phyloP scores from a whole-genome alignment of 352 stramenopile species.

The Globisporangium alternatum region DNA sequence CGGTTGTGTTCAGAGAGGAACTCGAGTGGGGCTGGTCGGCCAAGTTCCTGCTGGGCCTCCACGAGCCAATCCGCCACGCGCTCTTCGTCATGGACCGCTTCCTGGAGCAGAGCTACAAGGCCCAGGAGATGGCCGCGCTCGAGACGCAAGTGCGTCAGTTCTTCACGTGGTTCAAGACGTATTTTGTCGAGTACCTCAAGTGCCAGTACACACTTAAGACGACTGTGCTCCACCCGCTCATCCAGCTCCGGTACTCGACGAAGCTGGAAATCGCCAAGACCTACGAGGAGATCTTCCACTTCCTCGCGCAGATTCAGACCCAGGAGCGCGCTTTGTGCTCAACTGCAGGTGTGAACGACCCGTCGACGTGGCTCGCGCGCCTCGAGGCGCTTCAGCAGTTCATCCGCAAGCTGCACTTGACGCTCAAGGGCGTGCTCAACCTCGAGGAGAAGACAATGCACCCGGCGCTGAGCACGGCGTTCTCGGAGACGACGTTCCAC shows the following conservation, averaged over 20 bases:
- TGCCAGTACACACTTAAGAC: slow-evolving; percentile 69
- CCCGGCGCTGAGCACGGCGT: slow-evolving; percentile 52
- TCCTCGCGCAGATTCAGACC: slow-evolving; percentile 55
- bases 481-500: slow-evolving; percentile 71
- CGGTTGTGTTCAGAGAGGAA: slow-evolving; percentile 52
- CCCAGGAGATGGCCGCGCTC: slow-evolving; percentile 25
- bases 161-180: slow-evolving; percentile 76
- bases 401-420: slow-evolving; percentile 67
- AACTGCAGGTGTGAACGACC: slow-evolving; percentile 34
- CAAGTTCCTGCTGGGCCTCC: slow-evolving; percentile 67
- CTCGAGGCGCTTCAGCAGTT: slow-evolving; percentile 65
- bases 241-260: slow-evolving; percentile 47
- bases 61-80: slow-evolving; percentile 77
- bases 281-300: slow-evolving; percentile 63
- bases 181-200: slow-evolving; percentile 72
- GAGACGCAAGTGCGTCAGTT: slow-evolving; percentile 55
- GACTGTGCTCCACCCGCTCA: slow-evolving; percentile 49
- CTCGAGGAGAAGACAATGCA: slow-evolving; percentile 71
- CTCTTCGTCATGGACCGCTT: slow-evolving; percentile 84
- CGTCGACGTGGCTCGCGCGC: slow-evolving; percentile 48
- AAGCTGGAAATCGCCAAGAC: slow-evolving; percentile 62
- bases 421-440: slow-evolving; percentile 65
- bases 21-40: slow-evolving; percentile 62
- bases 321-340: slow-evolving; percentile 50
- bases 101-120: slow-evolving; percentile 52